Evolutionary conservation across 768 basidiomycete genomes (phyloP).

Genomic region (Butyriboletus loyo): DNA sequence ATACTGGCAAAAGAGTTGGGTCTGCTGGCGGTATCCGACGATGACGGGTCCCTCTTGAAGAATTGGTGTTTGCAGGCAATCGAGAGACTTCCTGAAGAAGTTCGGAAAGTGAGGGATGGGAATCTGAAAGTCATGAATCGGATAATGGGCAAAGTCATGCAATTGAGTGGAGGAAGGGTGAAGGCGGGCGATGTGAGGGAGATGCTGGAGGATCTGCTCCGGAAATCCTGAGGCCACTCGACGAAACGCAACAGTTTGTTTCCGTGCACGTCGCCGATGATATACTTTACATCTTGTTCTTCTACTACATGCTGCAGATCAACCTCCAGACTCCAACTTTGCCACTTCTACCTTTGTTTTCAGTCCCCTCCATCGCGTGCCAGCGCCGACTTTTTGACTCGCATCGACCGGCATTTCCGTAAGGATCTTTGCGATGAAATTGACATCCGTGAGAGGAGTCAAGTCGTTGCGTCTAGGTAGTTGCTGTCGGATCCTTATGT

Average conservation of each 20-base stretch:
- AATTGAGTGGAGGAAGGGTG: constrained; percentile 70
- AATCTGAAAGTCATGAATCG: constrained; percentile 69
- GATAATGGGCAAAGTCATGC: constrained; percentile 62
- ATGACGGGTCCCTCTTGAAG: constrained; percentile 41
- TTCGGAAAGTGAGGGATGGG: constrained; percentile 60
- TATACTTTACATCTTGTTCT: not conserved
- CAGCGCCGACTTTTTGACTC: constrained; percentile 60
- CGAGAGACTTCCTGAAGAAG: constrained; percentile 61
- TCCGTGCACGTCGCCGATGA: not conserved
- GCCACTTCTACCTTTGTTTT: constrained; percentile 61
- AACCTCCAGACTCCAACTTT: constrained; percentile 10
- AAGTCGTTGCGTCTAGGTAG: constrained; percentile 76
- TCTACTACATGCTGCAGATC: not conserved
- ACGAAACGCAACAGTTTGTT: too few species aligned
- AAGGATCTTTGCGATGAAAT: constrained; percentile 73
- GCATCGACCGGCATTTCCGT: constrained; percentile 56
- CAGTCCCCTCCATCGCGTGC: constrained; percentile 84
- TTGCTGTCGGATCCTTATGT: constrained; percentile 38
- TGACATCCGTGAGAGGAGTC: constrained; percentile 83
- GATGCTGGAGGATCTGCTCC: constrained; percentile 48
- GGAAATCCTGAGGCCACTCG: not conserved
- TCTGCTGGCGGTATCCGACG: constrained; percentile 39
- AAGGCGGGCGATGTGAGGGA: constrained; percentile 61
- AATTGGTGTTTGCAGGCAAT: constrained; percentile 65
- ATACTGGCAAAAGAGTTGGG: constrained; percentile 50